Conservation (phyloP, 129 eudicot genomes). For the Sambucus nigra region DNA sequence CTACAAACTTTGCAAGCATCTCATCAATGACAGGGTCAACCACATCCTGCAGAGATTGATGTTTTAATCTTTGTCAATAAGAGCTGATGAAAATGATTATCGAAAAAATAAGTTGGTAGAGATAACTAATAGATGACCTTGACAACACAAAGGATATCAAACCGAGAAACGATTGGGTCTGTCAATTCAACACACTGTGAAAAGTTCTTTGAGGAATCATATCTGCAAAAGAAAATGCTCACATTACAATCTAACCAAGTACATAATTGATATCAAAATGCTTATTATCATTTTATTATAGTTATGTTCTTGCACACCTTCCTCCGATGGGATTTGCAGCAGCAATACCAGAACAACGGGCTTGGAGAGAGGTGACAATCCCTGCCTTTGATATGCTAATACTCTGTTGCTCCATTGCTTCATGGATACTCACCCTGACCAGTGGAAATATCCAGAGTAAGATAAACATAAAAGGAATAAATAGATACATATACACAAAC, state of each 20-base stretch:
- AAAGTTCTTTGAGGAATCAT: conserved; percentile 90
- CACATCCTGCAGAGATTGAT: conserved; percentile 94
- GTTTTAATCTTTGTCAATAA: conserved; percentile 4
- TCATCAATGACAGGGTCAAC: conserved; percentile 90
- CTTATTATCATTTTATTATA: background rate
- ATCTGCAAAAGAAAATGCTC: conserved; percentile 49
- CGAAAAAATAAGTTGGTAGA: conserved; percentile 9
- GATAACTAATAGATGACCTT: conserved; percentile 45
- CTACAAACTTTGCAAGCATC: conserved; percentile 97
- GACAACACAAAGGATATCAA: conserved; percentile 89
- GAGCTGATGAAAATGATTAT: background rate
- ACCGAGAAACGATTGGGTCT: conserved; percentile 91
- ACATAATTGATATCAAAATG: too few relatives aligned
- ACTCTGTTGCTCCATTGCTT: conserved; percentile 99
- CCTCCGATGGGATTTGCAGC: conserved; percentile 99
- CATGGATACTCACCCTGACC: conserved; percentile 92
- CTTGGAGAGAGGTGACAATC: conserved; percentile 96
- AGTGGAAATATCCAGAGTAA: background rate
- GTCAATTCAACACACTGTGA: conserved; percentile 90
- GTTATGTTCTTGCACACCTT: conserved; percentile 37
- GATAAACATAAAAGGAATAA: background rate
- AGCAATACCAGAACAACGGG: conserved; percentile 97
- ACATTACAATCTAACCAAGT: too few relatives aligned
- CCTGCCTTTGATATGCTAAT: conserved; percentile 98
- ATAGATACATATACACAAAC: background rate